Percentiles rank a stretch among this genome's conserved stretches.
Evolutionary conservation across 106 monocot genomes (phyloP).

Genomic region (Amphibolis antarctica): DNA sequence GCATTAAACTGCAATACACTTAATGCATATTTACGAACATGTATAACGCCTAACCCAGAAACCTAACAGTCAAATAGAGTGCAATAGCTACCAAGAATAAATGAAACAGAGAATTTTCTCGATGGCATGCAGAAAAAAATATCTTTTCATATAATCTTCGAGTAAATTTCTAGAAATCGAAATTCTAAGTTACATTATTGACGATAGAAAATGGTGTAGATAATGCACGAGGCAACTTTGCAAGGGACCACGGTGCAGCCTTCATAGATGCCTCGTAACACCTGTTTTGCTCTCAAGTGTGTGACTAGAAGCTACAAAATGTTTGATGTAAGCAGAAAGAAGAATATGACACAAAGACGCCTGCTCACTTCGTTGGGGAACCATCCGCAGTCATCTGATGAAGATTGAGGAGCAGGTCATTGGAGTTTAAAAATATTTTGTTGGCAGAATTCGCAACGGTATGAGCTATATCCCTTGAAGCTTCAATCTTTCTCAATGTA

Average conservation of each 20-base stretch:
- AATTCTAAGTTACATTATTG: no score
- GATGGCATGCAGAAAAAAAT: no score
- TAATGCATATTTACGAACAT: no score
- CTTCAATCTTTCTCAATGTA: constrained; percentile 47
- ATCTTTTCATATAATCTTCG: no score
- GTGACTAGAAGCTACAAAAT: not conserved
- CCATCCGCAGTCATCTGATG: constrained; percentile 22
- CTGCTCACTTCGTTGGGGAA: constrained; percentile 5
- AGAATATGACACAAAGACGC: no score
- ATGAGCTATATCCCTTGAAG: constrained; percentile 45
- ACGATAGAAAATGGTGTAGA: no score
- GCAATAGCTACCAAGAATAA: no score
- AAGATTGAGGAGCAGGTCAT: constrained; percentile 42
- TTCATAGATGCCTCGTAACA: not conserved
- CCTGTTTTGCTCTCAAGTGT: not conserved
- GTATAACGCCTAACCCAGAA: no score
- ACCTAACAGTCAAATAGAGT: no score
- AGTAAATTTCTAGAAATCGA: no score
- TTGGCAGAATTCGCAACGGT: constrained; percentile 39
- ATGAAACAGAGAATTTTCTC: no score
- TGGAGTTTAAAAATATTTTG: constrained; percentile 35
- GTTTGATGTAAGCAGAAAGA: not conserved
- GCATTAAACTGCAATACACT: no score
- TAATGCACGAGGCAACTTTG: not conserved
- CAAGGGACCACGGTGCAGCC: not conserved